Evolutionary conservation across 345 rosid species (phyloP).

Genomic region (Eucalyptus guilfoylei): DNA sequence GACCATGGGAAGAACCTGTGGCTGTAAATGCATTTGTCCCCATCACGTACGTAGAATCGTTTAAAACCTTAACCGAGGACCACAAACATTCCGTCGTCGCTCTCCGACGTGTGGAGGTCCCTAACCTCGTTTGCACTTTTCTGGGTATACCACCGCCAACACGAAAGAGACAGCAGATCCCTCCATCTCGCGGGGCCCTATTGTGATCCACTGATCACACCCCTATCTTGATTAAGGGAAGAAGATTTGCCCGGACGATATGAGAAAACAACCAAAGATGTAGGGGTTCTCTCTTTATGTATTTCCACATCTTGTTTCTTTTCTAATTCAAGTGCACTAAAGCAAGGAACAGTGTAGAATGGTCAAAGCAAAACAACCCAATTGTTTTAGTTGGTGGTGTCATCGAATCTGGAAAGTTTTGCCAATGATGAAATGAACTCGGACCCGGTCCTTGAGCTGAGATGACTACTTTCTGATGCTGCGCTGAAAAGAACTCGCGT

Average conservation of each 20-base stretch:
- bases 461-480: background rate
- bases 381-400: no score
- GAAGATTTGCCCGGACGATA: no score
- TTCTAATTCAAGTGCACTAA: background rate
- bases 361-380: background rate
- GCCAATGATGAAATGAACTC: no score
- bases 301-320: background rate
- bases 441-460: no score
- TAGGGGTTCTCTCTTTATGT: background rate
- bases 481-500: background rate
- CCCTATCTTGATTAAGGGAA: no score
- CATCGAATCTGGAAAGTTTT: no score
- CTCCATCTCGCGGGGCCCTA: no score
- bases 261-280: background rate
- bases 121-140: background rate
- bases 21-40: background rate
- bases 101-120: background rate
- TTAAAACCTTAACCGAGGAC: background rate
- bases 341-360: background rate
- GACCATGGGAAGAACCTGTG: background rate
- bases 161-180: background rate
- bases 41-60: background rate
- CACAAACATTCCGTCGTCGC: background rate
- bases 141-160: no score
- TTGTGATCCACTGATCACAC: no score